Evolutionary conservation across 163 green algal genomes (phyloP).

Genomic region (Prototheca cutis): DNA sequence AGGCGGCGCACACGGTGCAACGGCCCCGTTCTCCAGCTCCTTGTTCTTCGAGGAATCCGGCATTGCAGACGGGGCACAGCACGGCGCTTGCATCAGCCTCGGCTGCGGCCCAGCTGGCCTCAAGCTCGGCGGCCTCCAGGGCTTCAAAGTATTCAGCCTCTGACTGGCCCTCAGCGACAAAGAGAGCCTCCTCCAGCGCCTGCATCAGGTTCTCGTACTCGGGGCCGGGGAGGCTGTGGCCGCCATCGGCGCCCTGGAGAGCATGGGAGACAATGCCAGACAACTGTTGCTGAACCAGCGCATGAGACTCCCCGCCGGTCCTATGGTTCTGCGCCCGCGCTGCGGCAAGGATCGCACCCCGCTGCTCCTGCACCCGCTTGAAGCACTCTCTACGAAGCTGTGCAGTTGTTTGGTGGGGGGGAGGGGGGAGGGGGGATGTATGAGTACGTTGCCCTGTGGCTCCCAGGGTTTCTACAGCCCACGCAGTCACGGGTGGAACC

Average conservation of each 20-base stretch:
- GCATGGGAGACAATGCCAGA: no score
- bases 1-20: no score
- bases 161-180: background rate
- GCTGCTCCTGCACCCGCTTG: background rate
- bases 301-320: no score
- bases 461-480: background rate
- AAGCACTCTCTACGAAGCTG: constrained; percentile 11
- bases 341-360: no score
- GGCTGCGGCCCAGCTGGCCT: background rate
- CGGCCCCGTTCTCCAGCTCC: no score
- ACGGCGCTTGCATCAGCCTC: background rate
- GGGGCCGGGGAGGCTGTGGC: background rate
- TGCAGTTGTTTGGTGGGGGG: background rate
- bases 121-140: background rate
- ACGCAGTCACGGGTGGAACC: no score
- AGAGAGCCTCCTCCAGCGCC: background rate
- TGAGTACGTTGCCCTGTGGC: background rate
- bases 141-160: background rate
- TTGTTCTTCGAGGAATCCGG: no score
- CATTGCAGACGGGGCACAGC: no score
- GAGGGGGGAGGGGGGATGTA: background rate
- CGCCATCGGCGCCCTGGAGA: background rate
- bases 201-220: constrained; percentile 19
- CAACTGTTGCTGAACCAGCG: no score
- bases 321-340: no score